Percentiles rank a stretch among this genome's conserved stretches.
Evolutionary conservation across 176 grass and related monocot species (phyloP).

Genomic region (Rhynchospora pubera): DNA sequence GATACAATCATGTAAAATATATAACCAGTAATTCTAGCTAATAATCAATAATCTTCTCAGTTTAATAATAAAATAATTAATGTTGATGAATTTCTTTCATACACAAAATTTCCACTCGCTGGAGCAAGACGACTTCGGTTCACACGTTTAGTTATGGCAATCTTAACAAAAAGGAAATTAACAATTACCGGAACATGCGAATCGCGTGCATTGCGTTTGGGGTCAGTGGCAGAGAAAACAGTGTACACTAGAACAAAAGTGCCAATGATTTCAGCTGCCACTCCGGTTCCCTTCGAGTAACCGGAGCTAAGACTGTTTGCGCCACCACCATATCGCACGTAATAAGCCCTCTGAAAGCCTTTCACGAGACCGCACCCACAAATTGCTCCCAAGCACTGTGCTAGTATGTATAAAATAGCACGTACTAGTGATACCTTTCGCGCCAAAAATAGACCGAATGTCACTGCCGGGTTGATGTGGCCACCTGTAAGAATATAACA

Average conservation of each 20-base stretch:
- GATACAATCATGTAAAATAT: not conserved
- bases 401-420: slow-evolving; percentile 80
- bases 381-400: slow-evolving; percentile 82
- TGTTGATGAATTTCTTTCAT: not conserved
- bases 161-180: not conserved
- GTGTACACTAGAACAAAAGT: slow-evolving; percentile 96
- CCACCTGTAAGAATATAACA: slow-evolving; percentile 36
- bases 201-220: slow-evolving; percentile 79
- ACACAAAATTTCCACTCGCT: too few species aligned
- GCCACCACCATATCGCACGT: slow-evolving; percentile 52
- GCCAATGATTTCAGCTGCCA: slow-evolving; percentile 94
- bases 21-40: not conserved
- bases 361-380: slow-evolving; percentile 80
- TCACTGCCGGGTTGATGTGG: slow-evolving; percentile 94
- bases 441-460: slow-evolving; percentile 85
- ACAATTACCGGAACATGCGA: slow-evolving; percentile 67
- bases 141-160: not conserved
- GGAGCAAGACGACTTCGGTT: too few species aligned
- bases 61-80: not conserved
- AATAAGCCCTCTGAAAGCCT: slow-evolving; percentile 64
- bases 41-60: not conserved
- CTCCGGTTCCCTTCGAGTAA: slow-evolving; percentile 77
- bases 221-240: slow-evolving; percentile 93
- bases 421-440: slow-evolving; percentile 90
- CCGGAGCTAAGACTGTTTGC: slow-evolving; percentile 57